Evolutionary conservation across 176 grass and related monocot genomes (phyloP).

Genomic region (Stipa capillata): DNA sequence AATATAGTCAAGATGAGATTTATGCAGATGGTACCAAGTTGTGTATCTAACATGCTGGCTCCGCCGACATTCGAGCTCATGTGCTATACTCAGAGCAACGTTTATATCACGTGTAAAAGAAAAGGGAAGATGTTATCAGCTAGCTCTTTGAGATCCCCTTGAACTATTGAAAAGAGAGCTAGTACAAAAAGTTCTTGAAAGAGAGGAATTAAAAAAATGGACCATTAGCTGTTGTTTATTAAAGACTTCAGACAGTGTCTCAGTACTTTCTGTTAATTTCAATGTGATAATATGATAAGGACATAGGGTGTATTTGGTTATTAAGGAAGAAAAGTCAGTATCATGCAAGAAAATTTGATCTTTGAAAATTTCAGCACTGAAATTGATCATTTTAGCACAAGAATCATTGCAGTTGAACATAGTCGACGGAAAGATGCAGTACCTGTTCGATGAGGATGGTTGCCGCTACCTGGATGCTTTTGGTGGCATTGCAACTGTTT

Average conservation of each 20-base stretch:
- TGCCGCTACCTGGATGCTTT: conserved; percentile 81
- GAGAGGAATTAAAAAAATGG: neutral
- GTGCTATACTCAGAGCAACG: neutral
- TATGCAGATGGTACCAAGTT: neutral
- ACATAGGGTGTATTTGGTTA: neutral
- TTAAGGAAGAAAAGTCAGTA: neutral
- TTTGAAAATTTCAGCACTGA: neutral
- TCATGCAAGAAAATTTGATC: neutral
- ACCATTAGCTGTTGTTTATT: neutral
- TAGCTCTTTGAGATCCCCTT: conserved; percentile 12
- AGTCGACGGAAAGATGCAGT: conserved; percentile 91
- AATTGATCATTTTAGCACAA: neutral
- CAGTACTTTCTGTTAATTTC: neutral
- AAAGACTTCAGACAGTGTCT: neutral
- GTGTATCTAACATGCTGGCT: conserved; percentile 20
- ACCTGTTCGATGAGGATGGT: conserved; percentile 87
- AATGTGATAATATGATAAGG: neutral
- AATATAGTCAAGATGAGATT: neutral
- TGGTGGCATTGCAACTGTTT: conserved; percentile 83
- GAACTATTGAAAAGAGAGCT: neutral
- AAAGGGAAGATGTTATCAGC: neutral
- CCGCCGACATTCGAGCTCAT: conserved; percentile 11
- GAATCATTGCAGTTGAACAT: conserved; percentile 71
- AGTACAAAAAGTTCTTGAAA: neutral
- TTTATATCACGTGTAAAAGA: neutral